Evolutionary conservation across 768 basidiomycete species (phyloP).

Genomic region (Leccinellum albellum): DNA sequence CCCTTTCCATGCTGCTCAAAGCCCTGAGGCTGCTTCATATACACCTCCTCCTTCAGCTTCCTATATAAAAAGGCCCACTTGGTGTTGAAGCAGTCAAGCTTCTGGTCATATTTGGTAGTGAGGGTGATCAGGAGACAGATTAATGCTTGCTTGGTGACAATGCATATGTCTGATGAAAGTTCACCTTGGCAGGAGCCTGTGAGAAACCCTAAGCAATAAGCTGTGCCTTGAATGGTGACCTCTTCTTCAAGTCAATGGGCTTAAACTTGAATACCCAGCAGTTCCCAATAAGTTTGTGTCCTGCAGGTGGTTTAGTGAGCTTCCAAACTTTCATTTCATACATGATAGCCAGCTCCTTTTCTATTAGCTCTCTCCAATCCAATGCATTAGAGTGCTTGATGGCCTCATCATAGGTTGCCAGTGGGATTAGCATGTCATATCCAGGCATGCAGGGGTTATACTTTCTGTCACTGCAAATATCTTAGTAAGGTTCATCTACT

Average conservation of each 20-base stretch:
- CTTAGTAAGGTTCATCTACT: background rate
- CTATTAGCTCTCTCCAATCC: slow-evolving; percentile 1
- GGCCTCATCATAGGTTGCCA: background rate
- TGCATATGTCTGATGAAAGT: slow-evolving; percentile 16
- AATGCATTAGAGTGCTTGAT: background rate
- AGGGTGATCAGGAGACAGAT: background rate
- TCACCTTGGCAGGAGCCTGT: background rate
- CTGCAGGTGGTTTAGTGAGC: background rate
- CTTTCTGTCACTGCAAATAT: background rate
- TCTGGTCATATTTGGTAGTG: background rate
- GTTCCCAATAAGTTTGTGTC: background rate
- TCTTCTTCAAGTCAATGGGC: too few relatives aligned
- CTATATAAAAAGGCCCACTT: slow-evolving; percentile 2
- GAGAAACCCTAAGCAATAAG: slow-evolving; percentile 3
- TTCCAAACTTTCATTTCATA: slow-evolving; percentile 5
- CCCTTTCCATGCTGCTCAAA: slow-evolving; percentile 17
- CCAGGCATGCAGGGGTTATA: background rate
- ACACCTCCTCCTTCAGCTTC: slow-evolving; percentile 22
- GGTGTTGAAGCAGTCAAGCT: slow-evolving; percentile 6
- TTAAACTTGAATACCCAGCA: slow-evolving; percentile 3
- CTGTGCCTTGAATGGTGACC: background rate
- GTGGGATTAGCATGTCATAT: background rate
- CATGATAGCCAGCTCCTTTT: background rate
- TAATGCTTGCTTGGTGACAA: slow-evolving; percentile 1
- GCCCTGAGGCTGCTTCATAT: slow-evolving; percentile 35